Conservation (phyloP, 2,329 filamentous ascomycete species). For the Hirsutella minnesotensis region DNA sequence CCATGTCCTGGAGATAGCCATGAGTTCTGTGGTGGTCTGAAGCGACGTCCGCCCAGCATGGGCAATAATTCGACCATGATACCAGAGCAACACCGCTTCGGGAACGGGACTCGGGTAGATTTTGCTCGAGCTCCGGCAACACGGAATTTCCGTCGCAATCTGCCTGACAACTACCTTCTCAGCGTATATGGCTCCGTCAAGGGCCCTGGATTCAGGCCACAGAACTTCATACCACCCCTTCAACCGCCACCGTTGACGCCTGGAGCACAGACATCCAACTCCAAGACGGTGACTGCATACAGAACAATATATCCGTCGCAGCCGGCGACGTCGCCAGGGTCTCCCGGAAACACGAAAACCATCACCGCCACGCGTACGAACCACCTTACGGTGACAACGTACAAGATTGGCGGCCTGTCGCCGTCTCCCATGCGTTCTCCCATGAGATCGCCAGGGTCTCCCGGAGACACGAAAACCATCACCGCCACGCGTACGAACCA, state of each 20-base stretch:
- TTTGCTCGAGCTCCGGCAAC: background rate
- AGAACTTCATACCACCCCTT: slow-evolving; percentile 9
- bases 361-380: too few species aligned
- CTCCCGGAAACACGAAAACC: too few species aligned
- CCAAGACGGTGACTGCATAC: background rate
- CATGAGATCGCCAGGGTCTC: too few species aligned
- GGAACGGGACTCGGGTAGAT: background rate
- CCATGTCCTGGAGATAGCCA: slow-evolving; percentile 28
- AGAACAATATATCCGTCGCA: slow-evolving; percentile 1
- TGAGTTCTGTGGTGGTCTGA: slow-evolving; percentile 30
- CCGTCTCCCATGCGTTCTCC: too few species aligned
- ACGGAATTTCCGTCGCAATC: background rate
- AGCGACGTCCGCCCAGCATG: slow-evolving; percentile 1
- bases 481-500: too few species aligned
- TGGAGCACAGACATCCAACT: slow-evolving; percentile 1
- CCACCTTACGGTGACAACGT: too few species aligned
- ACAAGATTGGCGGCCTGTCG: too few species aligned
- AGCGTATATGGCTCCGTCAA: slow-evolving; percentile 29
- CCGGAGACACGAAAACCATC: too few species aligned
- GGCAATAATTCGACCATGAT: background rate
- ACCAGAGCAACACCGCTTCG: background rate
- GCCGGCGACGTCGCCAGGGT: background rate
- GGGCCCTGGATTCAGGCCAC: slow-evolving; percentile 8
- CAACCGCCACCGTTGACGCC: slow-evolving; percentile 17
- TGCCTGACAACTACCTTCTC: slow-evolving; percentile 19